Percentiles rank a stretch among this genome's conserved stretches.
Evolutionary conservation across 345 rosid species (phyloP).

Genomic region (Limnanthes douglasii): DNA sequence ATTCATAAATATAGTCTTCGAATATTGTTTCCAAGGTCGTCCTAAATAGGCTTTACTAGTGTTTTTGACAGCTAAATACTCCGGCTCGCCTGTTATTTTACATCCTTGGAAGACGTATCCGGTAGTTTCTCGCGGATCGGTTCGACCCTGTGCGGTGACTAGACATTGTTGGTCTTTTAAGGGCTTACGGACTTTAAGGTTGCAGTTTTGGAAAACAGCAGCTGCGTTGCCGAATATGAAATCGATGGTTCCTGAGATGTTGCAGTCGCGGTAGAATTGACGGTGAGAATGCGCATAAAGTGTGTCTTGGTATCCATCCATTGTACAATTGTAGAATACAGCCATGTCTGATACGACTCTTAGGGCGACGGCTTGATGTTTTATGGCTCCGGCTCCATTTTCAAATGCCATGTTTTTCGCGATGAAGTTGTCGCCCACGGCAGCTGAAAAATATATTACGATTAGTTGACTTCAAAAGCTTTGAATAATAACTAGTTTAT

Average conservation of each 20-base stretch:
- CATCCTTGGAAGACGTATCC: constrained; percentile 64
- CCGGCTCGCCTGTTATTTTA: constrained; percentile 31
- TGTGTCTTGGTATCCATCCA: constrained; percentile 74
- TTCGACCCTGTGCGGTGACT: constrained; percentile 53
- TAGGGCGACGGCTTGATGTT: constrained; percentile 69
- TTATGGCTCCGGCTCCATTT: constrained; percentile 56
- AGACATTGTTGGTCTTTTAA: constrained; percentile 29
- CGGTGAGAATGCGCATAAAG: constrained; percentile 57
- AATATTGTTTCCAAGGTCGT: constrained; percentile 48
- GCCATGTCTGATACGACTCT: constrained; percentile 41
- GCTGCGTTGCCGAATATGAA: constrained; percentile 62
- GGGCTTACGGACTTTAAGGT: constrained; percentile 36
- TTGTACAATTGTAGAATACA: constrained; percentile 52
- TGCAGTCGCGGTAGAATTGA: constrained; percentile 81
- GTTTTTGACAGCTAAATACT: constrained; percentile 16
- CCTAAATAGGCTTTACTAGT: constrained; percentile 38
- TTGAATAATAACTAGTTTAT: too few species aligned
- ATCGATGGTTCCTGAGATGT: constrained; percentile 64
- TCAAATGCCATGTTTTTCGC: constrained; percentile 64
- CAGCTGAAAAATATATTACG: too few species aligned
- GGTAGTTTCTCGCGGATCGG: constrained; percentile 20
- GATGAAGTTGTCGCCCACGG: constrained; percentile 31
- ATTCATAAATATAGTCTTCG: constrained; percentile 53
- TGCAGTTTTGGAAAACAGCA: constrained; percentile 56
- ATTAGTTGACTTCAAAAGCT: too few species aligned